Percentiles rank a stretch among this genome's conserved stretches.
These are phyloP conservation scores for Fonsecaea erecta DNA, from an alignment of 2,329 filamentous ascomycete species.

Conservation along the genomic window DNA sequence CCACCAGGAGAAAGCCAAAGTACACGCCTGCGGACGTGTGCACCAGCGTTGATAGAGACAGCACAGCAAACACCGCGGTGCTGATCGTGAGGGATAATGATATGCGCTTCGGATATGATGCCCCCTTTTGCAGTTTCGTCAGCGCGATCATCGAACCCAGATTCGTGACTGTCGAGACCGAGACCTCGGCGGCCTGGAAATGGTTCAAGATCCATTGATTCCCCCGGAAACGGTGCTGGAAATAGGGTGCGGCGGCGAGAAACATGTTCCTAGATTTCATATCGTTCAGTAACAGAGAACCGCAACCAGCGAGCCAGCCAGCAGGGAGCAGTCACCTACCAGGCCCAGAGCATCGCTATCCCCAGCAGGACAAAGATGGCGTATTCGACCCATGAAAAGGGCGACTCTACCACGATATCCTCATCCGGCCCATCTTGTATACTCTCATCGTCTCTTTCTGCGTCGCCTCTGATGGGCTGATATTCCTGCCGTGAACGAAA, in stretches of 20 bases:
- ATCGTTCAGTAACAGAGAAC: neutral
- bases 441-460: slow-evolving; percentile 29
- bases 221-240: slow-evolving; percentile 76
- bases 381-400: slow-evolving; percentile 87
- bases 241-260: slow-evolving; percentile 91
- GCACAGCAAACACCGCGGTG: slow-evolving; percentile 72
- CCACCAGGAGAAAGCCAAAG: slow-evolving; percentile 78
- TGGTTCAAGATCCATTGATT: slow-evolving; percentile 74
- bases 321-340: slow-evolving; percentile 66
- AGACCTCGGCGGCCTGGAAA: slow-evolving; percentile 88
- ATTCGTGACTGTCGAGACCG: slow-evolving; percentile 83
- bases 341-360: slow-evolving; percentile 95
- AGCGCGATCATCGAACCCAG: slow-evolving; percentile 76
- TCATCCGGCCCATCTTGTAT: slow-evolving; percentile 22
- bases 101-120: slow-evolving; percentile 88
- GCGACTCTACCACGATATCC: slow-evolving; percentile 22
- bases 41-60: slow-evolving; percentile 77
- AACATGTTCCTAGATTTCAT: slow-evolving; percentile 86
- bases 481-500: slow-evolving; percentile 42
- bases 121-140: slow-evolving; percentile 76
- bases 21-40: slow-evolving; percentile 71
- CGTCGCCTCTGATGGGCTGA: slow-evolving; percentile 38
- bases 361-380: slow-evolving; percentile 82
- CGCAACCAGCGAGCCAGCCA: too few species aligned
- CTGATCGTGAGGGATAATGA: slow-evolving; percentile 76